Percentiles rank a stretch among this genome's conserved stretches.
Conservation (phyloP, 1,284 basidiomycete genomes). For the Taiwanofungus camphoratus region DNA sequence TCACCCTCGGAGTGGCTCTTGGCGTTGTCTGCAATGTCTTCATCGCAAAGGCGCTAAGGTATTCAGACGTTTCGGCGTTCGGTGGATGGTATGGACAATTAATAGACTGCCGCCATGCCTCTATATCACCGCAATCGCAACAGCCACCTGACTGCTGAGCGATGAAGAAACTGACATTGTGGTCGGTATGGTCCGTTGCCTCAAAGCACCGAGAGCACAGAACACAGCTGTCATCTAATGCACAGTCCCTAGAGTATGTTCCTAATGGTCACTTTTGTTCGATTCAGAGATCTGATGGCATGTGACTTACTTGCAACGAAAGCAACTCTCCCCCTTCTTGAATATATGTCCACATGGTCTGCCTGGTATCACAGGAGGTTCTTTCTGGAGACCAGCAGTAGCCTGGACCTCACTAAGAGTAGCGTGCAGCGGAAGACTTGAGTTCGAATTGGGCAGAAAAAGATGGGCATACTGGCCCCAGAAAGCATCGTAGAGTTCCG, state of each 20-base stretch:
- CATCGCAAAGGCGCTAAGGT: slow-evolving; percentile 24
- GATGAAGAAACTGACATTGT: slow-evolving; percentile 89
- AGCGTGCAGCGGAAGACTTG: slow-evolving; percentile 52
- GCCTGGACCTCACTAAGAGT: slow-evolving; percentile 65
- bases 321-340: slow-evolving; percentile 82
- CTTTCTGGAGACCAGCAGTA: slow-evolving; percentile 48
- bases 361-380: slow-evolving; percentile 54
- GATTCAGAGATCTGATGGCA: background rate
- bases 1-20: slow-evolving; percentile 28
- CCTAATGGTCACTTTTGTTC: background rate
- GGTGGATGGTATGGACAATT: slow-evolving; percentile 68
- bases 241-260: slow-evolving; percentile 68
- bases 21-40: slow-evolving; percentile 26
- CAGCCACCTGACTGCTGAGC: slow-evolving; percentile 87
- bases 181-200: slow-evolving; percentile 74
- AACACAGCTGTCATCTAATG: slow-evolving; percentile 83
- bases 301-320: slow-evolving; percentile 82
- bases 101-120: slow-evolving; percentile 73
- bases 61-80: slow-evolving; percentile 19
- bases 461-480: slow-evolving; percentile 67
- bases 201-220: slow-evolving; percentile 87
- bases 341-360: slow-evolving; percentile 74
- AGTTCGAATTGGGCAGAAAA: slow-evolving; percentile 60
- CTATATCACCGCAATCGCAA: slow-evolving; percentile 88
- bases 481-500: slow-evolving; percentile 72